These are phyloP conservation scores for Litchi chinensis DNA, from an alignment of 345 rosid species.

Conservation along the genomic window DNA sequence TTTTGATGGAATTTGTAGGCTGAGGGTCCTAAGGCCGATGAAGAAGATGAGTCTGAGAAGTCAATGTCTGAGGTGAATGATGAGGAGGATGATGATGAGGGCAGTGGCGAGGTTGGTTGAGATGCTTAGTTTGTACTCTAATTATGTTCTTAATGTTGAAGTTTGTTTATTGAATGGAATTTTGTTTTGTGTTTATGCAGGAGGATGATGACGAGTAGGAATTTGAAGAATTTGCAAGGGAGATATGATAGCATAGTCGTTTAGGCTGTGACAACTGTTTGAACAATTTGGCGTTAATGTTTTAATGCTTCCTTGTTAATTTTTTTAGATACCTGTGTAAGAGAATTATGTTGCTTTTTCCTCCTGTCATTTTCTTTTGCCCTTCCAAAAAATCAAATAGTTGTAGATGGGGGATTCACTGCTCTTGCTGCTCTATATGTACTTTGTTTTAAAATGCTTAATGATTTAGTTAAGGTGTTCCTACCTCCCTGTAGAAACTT, in stretches of 20 bases:
- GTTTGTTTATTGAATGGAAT: not conserved
- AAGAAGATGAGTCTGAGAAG: conserved; percentile 91
- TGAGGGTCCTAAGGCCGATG: conserved; percentile 66
- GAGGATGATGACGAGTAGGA: conserved; percentile 82
- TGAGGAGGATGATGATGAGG: conserved; percentile 82
- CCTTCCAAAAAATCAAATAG: conserved; percentile 30
- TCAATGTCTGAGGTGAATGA: conserved; percentile 91
- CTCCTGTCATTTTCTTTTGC: conserved; percentile 26
- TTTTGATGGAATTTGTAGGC: conserved; percentile 39
- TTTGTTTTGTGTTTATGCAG: conserved; percentile 40
- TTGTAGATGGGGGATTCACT: conserved; percentile 46
- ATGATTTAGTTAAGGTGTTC: conserved; percentile 34
- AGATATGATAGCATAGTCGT: conserved; percentile 36
- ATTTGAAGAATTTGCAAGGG: conserved; percentile 27
- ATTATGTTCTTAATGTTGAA: not conserved
- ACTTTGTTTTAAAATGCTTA: conserved; percentile 29
- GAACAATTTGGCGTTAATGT: conserved; percentile 37
- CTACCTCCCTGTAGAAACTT: conserved; percentile 37
- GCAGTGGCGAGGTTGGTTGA: conserved; percentile 65
- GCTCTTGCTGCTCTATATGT: conserved; percentile 29
- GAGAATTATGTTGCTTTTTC: conserved; percentile 33
- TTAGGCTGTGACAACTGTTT: conserved; percentile 43
- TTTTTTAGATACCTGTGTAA: conserved; percentile 27
- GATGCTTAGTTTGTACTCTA: not conserved
- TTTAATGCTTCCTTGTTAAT: conserved; percentile 33